Evolutionary conservation across 2,329 filamentous ascomycete species (phyloP).

Genomic region (Curvularia spicifera): DNA sequence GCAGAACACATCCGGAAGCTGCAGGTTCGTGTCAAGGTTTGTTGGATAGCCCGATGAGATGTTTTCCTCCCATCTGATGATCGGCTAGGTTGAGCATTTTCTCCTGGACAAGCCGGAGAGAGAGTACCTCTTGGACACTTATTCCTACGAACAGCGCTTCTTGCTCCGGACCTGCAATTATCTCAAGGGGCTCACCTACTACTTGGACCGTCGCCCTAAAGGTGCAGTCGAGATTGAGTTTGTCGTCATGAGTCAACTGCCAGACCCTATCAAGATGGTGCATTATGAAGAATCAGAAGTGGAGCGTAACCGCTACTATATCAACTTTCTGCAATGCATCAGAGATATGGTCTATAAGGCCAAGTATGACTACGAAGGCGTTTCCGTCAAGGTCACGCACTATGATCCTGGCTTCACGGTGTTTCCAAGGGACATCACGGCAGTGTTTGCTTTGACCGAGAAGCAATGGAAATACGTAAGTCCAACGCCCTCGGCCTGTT

Average conservation of each 20-base stretch:
- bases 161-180: conserved; percentile 4
- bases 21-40: conserved; percentile 33
- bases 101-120: neutral
- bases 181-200: neutral
- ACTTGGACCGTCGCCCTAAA: neutral
- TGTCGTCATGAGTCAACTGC: conserved; percentile 27
- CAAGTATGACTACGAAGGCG: conserved; percentile 22
- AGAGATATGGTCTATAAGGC: conserved; percentile 27
- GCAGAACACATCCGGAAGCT: conserved; percentile 25
- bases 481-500: neutral
- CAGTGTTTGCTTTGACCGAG: conserved; percentile 23
- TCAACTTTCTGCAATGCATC: conserved; percentile 28
- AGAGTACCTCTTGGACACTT: conserved; percentile 1
- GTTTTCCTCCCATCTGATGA: too few species aligned
- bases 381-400: conserved; percentile 25
- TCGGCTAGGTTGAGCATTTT: conserved; percentile 22
- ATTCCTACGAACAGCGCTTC: conserved; percentile 17
- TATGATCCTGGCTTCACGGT: conserved; percentile 22
- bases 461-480: conserved; percentile 32
- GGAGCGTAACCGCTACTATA: conserved; percentile 4
- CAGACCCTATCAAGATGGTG: neutral
- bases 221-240: conserved; percentile 26
- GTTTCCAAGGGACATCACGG: conserved; percentile 28
- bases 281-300: neutral
- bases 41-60: too few species aligned